Conservation (phyloP, 352 stramenopile species). For the Phytophthora chlamydospora region DNA sequence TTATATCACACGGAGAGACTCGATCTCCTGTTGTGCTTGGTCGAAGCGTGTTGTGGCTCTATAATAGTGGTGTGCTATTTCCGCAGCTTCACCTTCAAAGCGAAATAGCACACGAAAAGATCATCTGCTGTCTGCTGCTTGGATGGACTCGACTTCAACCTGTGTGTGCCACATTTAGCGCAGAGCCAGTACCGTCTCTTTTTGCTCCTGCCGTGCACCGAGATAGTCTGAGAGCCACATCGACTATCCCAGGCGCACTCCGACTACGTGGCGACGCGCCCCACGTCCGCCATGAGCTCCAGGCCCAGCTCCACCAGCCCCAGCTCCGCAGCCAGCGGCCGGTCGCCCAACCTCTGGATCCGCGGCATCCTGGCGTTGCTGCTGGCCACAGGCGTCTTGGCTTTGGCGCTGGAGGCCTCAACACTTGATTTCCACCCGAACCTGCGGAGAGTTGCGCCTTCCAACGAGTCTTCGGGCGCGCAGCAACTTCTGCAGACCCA, state of each 20-base stretch:
- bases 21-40: no score
- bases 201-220: constrained; percentile 19
- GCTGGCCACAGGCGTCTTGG: constrained; percentile 35
- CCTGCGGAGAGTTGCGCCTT: constrained; percentile 30
- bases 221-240: constrained; percentile 26
- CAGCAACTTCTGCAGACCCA: constrained; percentile 25
- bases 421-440: constrained; percentile 38
- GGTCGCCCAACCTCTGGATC: constrained; percentile 29
- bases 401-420: constrained; percentile 36
- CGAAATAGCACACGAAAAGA: no score
- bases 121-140: no score
- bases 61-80: not conserved
- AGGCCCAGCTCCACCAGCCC: constrained; percentile 2
- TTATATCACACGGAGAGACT: no score
- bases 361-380: constrained; percentile 36
- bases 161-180: not conserved
- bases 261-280: not conserved
- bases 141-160: no score
- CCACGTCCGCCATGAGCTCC: constrained; percentile 8
- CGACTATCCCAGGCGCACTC: constrained; percentile 24
- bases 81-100: not conserved
- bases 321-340: not conserved
- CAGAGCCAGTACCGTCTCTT: not conserved
- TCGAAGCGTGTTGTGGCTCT: no score
- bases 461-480: not conserved